These are phyloP conservation scores for Trichoderma hamatum DNA, from an alignment of 2,329 filamentous ascomycete species.

Conservation along the genomic window DNA sequence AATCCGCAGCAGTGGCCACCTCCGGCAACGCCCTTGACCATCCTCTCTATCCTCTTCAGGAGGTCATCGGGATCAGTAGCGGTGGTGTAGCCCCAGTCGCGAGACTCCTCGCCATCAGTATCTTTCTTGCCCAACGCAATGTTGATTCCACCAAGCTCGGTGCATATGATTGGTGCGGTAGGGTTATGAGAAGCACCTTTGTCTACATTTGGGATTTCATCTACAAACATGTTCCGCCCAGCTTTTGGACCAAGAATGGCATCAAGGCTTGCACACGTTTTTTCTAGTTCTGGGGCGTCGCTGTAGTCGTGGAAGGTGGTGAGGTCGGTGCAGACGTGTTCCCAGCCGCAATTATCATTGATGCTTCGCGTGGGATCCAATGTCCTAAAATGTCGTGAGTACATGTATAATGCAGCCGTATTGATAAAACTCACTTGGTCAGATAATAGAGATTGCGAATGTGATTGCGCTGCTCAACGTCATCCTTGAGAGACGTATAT, in stretches of 20 bases:
- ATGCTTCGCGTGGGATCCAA: conserved; percentile 66
- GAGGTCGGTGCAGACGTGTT: conserved; percentile 66
- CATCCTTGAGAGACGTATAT: conserved; percentile 60
- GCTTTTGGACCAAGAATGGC: conserved; percentile 58
- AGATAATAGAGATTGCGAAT: conserved; percentile 64
- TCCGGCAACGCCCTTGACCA: conserved; percentile 61
- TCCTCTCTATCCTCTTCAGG: conserved; percentile 58
- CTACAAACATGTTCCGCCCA: conserved; percentile 58
- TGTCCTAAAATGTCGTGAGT: conserved; percentile 36
- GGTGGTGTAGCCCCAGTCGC: conserved; percentile 71
- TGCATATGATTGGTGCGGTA: conserved; percentile 65
- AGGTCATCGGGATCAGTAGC: conserved; percentile 63
- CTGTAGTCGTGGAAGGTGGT: conserved; percentile 71
- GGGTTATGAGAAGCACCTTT: conserved; percentile 54
- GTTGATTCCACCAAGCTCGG: conserved; percentile 70
- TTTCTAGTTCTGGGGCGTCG: conserved; percentile 58
- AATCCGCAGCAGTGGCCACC: conserved; percentile 62
- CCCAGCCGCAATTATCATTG: conserved; percentile 75
- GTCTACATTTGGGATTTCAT: conserved; percentile 47
- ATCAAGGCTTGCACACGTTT: conserved; percentile 56
- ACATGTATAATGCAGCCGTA: neutral
- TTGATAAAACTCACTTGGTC: conserved; percentile 55
- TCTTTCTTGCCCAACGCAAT: conserved; percentile 52
- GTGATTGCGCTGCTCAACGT: conserved; percentile 63
- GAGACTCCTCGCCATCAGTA: conserved; percentile 42